Evolutionary conservation across 2,329 filamentous ascomycete species (phyloP), one percentile per base, ranked within the genome.

Genomic region (Penicillium sp.): DNA sequence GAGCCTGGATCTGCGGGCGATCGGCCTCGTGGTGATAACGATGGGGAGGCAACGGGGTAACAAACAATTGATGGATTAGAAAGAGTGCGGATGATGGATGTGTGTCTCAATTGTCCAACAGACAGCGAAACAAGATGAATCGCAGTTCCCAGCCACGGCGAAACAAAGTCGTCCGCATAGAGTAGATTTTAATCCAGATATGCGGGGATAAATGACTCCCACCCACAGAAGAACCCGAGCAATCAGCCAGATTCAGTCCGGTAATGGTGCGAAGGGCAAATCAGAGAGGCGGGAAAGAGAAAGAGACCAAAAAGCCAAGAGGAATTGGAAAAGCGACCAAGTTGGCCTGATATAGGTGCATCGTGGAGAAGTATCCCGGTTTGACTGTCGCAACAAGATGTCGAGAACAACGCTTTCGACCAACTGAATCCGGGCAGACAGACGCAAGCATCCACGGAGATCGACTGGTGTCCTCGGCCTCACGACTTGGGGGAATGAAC

Each of bases 251-350:
- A 22, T 55, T 45, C 8, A 14, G 31, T 37, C 39, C 28, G 20
- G 41, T n/a, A 28, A 20, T 11, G 39, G 20, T 12, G 52, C 10
- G n/a, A 14, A 47, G 47, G 39, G 51, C 51, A 58, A 63, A 65
- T 58, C 50, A 54, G 42, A 58, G 54, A 43, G 22, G 42, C 25
- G 28, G 49, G 55, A 63, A 59, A 64, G 61, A 60, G 34, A 35
- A 50, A 56, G 58, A 60, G 60, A 50, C 37, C 45, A 60, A 57
- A 63, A 61, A 62, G 59, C 59, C 56, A 62, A 64, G 64, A 59
- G 53, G 37, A 59, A 66, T 67, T 65, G 54, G 53, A 20, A 66
- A 68, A 61, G 60, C 57, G 67, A 69, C 67, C 63, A 60, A 63
- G 64, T 64, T 65, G 64, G 53, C 52, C 61, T 66, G 61, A 67